Base-by-base conservation (phyloP, 495 filamentous ascomycete genomes). In the Pyrenula massariospora region DNA sequence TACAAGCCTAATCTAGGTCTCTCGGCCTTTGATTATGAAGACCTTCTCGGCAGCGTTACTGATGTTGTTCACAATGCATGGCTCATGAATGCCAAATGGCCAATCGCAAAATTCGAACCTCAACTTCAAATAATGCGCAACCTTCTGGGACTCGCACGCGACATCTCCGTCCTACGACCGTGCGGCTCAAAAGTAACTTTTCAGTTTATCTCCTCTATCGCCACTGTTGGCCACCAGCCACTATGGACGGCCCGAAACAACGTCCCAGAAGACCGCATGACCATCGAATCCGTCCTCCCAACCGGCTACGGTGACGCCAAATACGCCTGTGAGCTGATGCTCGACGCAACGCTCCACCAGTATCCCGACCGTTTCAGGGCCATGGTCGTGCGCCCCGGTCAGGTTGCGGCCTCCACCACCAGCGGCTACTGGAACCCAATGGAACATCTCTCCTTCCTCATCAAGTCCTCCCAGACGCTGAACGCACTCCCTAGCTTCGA, bases 41-140 rank as follows among this genome's bases (percentile, higher is more conserved):
- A 50, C 2, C 68, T 82, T 2, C 53, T 67, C 2, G 54, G 63
- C 2, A 65, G 49, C n/a, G 76, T 77, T 1, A 83, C 79, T 0
- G 73, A 81, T 50, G 75, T 83, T 20, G 60, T 83, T 31, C 79
- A 83, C 62, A 82, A 79, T 54, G 80, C 79, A 2, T 82, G 78
- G 79, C 77, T 75, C 0, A 82, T 83, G 78, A 77, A 70, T 57
- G 70, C 59, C 22, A 74, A 63, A 24, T 64, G 73, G 1, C 65
- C 71, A 0, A 22, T 84, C 0, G 59, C 66, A 1, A 68, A 61
- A 8, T 78, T 79, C 36, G 77, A 78, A 56, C 52, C 70, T 0
- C 79, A 82, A 55, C 79, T 84, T 57, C 55, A 64, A 11, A 59
- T 68, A 15, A 66, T 81, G 67, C 65, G 68, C 1, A 77, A 76